phyloP scores from a whole-genome alignment of 1,139 yeast genomes.

The Kurtzmaniella quercitrusa region DNA sequence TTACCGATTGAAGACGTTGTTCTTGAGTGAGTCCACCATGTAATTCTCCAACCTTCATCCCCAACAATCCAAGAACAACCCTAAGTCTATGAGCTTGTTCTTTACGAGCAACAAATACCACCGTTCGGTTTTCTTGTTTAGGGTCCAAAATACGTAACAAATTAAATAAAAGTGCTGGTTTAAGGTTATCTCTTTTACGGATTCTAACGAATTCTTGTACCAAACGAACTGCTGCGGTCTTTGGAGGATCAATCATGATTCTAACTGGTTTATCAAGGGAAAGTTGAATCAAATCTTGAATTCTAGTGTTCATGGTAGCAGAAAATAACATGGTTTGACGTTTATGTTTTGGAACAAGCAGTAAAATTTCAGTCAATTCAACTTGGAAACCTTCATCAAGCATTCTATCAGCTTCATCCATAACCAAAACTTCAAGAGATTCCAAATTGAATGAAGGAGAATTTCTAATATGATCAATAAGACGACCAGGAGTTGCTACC shows the following conservation, averaged over 20 bases:
- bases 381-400: constrained; percentile 97
- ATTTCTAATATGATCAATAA: constrained; percentile 93
- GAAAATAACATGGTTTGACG: constrained; percentile 93
- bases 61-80: constrained; percentile 78
- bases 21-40: constrained; percentile 96
- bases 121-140: constrained; percentile 61
- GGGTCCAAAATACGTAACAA: constrained; percentile 65
- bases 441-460: constrained; percentile 92
- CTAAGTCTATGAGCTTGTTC: constrained; percentile 86
- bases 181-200: constrained; percentile 79
- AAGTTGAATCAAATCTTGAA: constrained; percentile 80
- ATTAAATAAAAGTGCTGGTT: constrained; percentile 77
- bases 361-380: constrained; percentile 85
- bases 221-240: constrained; percentile 82
- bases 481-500: constrained; percentile 96
- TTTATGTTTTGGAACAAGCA: constrained; percentile 74
- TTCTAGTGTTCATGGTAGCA: constrained; percentile 95
- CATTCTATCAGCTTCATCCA: constrained; percentile 99
- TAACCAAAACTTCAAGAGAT: constrained; percentile 82
- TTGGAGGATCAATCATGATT: constrained; percentile 95
- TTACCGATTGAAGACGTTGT: constrained; percentile 83
- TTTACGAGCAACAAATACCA: constrained; percentile 87
- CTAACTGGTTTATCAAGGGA: constrained; percentile 88
- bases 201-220: constrained; percentile 92
- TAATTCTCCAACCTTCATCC: constrained; percentile 83